Evolutionary conservation across 345 rosid genomes (phyloP).

Genomic region (Pugionium cornutum): DNA sequence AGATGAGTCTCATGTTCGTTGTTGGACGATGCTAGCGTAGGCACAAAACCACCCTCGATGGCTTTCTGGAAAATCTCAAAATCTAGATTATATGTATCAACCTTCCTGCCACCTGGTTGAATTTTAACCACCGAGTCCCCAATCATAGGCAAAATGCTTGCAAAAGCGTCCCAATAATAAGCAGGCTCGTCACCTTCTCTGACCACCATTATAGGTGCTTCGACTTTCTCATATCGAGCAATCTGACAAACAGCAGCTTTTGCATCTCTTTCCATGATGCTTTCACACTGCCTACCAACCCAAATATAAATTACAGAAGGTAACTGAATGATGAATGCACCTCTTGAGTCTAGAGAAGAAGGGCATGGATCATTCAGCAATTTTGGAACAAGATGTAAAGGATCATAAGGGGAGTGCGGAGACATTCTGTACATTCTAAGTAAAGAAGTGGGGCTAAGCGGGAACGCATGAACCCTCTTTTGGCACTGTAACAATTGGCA

Average conservation of each 20-base stretch:
- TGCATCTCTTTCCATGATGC: conserved; percentile 95
- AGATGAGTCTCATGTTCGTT: conserved; percentile 88
- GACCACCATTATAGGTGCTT: conserved; percentile 60
- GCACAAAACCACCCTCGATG: conserved; percentile 87
- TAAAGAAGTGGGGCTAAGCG: conserved; percentile 95
- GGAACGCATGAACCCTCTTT: conserved; percentile 95
- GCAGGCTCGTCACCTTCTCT: conserved; percentile 93
- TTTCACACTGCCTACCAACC: conserved; percentile 84
- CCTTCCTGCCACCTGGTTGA: conserved; percentile 65
- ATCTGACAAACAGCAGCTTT: conserved; percentile 95
- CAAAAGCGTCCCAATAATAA: conserved; percentile 84
- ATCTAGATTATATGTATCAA: conserved; percentile 75
- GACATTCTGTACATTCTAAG: conserved; percentile 89
- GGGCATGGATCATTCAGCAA: conserved; percentile 88
- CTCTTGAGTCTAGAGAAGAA: conserved; percentile 86
- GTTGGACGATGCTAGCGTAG: conserved; percentile 78
- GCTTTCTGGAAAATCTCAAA: conserved; percentile 91
- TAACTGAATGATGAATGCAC: conserved; percentile 88
- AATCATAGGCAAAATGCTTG: conserved; percentile 67
- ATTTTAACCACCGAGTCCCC: conserved; percentile 47
- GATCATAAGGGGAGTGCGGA: conserved; percentile 97
- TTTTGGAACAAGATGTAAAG: conserved; percentile 96
- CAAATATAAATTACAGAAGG: conserved; percentile 85
- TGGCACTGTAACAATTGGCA: conserved; percentile 98
- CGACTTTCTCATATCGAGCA: conserved; percentile 88